Conservation (phyloP, 176 grass and related monocot species). For the Triticum aestivum region DNA sequence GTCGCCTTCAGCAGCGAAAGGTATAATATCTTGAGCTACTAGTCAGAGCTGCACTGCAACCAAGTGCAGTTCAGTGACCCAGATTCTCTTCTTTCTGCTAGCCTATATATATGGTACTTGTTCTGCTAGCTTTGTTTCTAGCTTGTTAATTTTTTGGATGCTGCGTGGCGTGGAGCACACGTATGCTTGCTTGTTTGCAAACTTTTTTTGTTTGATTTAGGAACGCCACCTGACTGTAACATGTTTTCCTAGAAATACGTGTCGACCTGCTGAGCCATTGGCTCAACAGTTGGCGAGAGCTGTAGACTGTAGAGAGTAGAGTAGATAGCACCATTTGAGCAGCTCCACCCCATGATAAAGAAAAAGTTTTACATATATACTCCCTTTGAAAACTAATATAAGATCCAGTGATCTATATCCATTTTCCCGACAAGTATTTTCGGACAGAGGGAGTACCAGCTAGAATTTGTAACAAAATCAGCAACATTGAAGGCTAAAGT, state of each 20-base stretch:
- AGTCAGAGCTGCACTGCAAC: background rate
- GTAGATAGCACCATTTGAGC: background rate
- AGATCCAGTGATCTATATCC: no score
- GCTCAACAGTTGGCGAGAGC: background rate
- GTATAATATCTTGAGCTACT: background rate
- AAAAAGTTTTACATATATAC: no score
- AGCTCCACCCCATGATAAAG: background rate
- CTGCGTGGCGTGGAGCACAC: constrained; percentile 36
- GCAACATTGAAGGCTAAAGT: background rate
- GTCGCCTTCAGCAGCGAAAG: constrained; percentile 9
- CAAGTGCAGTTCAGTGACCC: background rate
- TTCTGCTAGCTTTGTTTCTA: constrained; percentile 7
- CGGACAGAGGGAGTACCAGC: background rate
- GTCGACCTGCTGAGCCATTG: background rate
- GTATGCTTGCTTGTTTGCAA: constrained; percentile 13
- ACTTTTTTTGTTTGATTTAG: background rate
- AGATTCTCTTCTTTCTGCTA: constrained; percentile 17
- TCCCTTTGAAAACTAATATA: no score
- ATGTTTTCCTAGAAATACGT: background rate
- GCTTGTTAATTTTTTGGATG: constrained; percentile 1
- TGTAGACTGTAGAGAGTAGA: background rate
- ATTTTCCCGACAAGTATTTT: no score
- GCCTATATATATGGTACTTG: background rate
- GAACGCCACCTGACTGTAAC: background rate
- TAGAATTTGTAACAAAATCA: background rate